Conservation (phyloP, 2,329 filamentous ascomycete species). For the Diplodia seriata region DNA sequence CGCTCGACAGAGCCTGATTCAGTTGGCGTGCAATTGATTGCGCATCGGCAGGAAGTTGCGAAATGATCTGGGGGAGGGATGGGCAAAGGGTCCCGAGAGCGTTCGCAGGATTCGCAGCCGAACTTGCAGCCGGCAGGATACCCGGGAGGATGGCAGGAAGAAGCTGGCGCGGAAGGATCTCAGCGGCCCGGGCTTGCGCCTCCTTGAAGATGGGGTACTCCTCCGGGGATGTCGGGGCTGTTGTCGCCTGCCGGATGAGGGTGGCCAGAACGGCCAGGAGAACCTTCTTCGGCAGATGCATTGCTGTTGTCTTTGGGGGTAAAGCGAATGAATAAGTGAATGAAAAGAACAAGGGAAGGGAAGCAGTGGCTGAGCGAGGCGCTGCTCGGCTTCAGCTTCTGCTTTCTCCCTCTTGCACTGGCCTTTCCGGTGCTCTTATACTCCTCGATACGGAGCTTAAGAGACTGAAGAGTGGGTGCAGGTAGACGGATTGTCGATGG, state of each 20-base stretch:
- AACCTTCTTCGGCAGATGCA: slow-evolving; percentile 28
- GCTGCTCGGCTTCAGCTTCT: slow-evolving; percentile 29
- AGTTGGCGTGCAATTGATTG: slow-evolving; percentile 19
- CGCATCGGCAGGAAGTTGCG: slow-evolving; percentile 9
- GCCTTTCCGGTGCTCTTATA: slow-evolving; percentile 15
- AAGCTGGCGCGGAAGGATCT: slow-evolving; percentile 23
- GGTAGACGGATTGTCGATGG: not conserved
- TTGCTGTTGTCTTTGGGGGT: not conserved
- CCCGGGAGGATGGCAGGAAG: not conserved
- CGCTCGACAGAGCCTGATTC: slow-evolving; percentile 21
- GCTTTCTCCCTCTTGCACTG: slow-evolving; percentile 7
- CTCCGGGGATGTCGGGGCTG: slow-evolving; percentile 23
- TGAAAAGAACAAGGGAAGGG: slow-evolving; percentile 3
- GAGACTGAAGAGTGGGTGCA: not conserved
- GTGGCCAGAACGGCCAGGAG: slow-evolving; percentile 31
- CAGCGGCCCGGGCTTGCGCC: slow-evolving; percentile 14
- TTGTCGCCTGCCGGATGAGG: slow-evolving; percentile 29
- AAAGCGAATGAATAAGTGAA: not conserved
- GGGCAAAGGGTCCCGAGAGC: slow-evolving; percentile 11
- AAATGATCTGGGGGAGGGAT: slow-evolving; percentile 2
- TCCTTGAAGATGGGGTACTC: slow-evolving; percentile 17
- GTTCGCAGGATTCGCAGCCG: not conserved
- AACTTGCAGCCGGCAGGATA: too few species aligned
- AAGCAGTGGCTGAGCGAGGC: slow-evolving; percentile 9
- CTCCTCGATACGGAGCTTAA: not conserved